Conservation (phyloP, 2,329 filamentous ascomycete species). For the Raffaelea arxii region DNA sequence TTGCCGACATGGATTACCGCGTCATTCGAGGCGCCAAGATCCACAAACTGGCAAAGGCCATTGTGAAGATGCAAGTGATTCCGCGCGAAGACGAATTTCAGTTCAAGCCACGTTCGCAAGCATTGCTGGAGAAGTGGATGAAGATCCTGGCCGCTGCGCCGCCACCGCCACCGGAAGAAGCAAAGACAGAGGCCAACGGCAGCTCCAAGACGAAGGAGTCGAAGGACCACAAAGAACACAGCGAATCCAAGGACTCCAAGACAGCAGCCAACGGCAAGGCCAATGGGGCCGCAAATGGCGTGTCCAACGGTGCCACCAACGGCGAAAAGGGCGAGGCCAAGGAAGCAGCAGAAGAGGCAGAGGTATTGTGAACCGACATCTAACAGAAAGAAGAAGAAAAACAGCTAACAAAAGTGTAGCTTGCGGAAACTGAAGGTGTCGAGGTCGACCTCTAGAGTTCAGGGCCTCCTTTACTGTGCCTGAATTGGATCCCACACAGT, state of each 20-base stretch:
- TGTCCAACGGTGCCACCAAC: slow-evolving; percentile 21
- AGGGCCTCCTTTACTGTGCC: no score
- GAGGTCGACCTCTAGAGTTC: no score
- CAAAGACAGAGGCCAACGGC: slow-evolving; percentile 29
- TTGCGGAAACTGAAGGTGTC: no score
- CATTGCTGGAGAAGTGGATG: slow-evolving; percentile 82
- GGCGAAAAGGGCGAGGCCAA: slow-evolving; percentile 13
- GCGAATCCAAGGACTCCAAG: slow-evolving; percentile 17
- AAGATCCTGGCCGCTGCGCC: slow-evolving; percentile 59
- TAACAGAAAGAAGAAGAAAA: no score
- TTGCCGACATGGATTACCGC: slow-evolving; percentile 70
- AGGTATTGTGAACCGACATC: no score
- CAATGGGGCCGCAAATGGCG: slow-evolving; percentile 27
- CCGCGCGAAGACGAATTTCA: slow-evolving; percentile 81
- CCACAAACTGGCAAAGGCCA: slow-evolving; percentile 94
- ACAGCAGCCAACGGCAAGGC: slow-evolving; percentile 21
- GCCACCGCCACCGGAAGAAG: slow-evolving; percentile 24
- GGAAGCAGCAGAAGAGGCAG: slow-evolving; percentile 28
- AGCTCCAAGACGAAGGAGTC: neutral
- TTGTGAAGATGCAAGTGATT: slow-evolving; percentile 78
- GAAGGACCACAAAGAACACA: slow-evolving; percentile 28
- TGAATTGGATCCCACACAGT: no score
- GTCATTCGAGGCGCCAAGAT: slow-evolving; percentile 93
- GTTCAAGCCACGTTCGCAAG: slow-evolving; percentile 76
- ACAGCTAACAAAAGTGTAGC: no score